These are phyloP conservation scores for Royoungia palumana DNA, from an alignment of 768 basidiomycete genomes.

Conservation along the genomic window DNA sequence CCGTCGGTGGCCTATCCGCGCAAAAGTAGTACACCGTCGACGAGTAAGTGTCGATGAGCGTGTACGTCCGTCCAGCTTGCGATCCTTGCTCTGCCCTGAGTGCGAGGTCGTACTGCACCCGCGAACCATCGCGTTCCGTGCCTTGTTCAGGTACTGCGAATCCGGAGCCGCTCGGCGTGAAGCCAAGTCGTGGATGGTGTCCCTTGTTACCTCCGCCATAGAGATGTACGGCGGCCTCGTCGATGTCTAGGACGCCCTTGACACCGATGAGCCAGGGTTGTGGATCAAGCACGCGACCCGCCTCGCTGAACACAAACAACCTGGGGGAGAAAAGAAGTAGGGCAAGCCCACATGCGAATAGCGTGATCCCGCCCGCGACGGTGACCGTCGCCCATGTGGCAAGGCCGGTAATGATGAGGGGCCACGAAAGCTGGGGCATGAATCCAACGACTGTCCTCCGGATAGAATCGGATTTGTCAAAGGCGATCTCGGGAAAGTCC, in stretches of 20 bases:
- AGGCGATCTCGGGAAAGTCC: constrained; percentile 14
- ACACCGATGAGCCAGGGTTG: constrained; percentile 22
- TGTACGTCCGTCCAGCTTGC: constrained; percentile 5
- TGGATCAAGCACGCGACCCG: constrained; percentile 13
- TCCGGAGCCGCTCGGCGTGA: constrained; percentile 14
- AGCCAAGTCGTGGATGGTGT: constrained; percentile 1
- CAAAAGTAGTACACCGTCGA: constrained; percentile 17
- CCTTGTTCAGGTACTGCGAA: constrained; percentile 4
- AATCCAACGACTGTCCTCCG: constrained; percentile 2
- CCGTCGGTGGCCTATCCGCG: constrained; percentile 16
- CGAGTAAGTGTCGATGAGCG: constrained; percentile 17
- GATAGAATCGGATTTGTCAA: constrained; percentile 8
- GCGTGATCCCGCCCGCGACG: not conserved
- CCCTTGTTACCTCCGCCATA: constrained; percentile 7
- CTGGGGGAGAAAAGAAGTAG: constrained; percentile 4
- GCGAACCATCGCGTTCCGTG: not conserved
- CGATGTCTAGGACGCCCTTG: constrained; percentile 15
- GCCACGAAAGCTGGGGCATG: constrained; percentile 12
- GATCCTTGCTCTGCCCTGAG: not conserved
- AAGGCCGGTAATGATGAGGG: constrained; percentile 3
- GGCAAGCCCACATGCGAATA: not conserved
- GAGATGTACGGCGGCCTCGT: constrained; percentile 6
- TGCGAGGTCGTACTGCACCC: constrained; percentile 1
- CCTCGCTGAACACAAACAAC: constrained; percentile 10
- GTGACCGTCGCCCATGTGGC: not conserved